These are phyloP conservation scores for Fraxinus latifolia DNA, from an alignment of 305 asterid species.

Conservation along the genomic window DNA sequence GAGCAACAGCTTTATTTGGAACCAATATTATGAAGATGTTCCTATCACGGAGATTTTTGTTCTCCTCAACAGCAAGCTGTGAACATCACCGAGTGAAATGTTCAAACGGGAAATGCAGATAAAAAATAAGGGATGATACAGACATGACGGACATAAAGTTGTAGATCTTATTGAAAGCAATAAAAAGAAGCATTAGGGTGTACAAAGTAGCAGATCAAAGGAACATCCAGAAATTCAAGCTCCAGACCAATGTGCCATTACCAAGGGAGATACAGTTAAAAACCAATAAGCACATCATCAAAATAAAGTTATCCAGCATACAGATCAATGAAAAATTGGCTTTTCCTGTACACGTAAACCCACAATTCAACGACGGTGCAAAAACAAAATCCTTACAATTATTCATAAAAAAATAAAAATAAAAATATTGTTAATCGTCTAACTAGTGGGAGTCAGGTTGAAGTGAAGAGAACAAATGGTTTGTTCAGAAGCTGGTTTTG, in stretches of 20 bases:
- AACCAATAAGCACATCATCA: background rate
- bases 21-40: conserved; percentile 63
- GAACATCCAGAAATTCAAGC: background rate
- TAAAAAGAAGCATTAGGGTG: background rate
- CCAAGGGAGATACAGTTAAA: background rate
- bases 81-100: background rate
- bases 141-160: background rate
- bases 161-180: background rate
- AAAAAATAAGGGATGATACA: background rate
- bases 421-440: no score
- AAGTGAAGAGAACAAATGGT: no score
- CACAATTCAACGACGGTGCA: background rate
- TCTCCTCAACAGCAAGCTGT: conserved; percentile 78
- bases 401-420: no score
- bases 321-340: background rate
- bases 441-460: no score
- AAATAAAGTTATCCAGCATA: background rate
- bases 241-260: background rate
- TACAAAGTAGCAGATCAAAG: background rate
- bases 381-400: no score
- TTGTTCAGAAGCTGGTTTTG: no score
- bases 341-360: background rate
- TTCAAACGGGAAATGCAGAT: background rate
- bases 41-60: conserved; percentile 65
- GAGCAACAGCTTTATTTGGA: conserved; percentile 67